phyloP scores from a whole-genome alignment of 805 yeast genomes.

The Schwanniomyces polymorphus region DNA sequence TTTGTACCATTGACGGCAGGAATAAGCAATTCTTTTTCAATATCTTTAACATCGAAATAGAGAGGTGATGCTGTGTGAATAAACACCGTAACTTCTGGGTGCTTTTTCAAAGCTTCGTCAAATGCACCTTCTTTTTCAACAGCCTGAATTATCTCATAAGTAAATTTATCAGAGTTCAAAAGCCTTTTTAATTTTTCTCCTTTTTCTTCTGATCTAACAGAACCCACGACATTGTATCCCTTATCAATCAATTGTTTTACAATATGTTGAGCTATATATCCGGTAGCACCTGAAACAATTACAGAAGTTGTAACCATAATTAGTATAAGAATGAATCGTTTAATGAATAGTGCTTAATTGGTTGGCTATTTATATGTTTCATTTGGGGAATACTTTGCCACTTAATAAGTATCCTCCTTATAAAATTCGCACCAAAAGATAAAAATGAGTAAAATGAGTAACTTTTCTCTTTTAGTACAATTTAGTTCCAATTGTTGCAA shows the following conservation, averaged over 20 bases:
- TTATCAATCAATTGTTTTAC: conserved; percentile 39
- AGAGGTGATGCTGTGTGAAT: conserved; percentile 66
- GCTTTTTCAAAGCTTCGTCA: conserved; percentile 42
- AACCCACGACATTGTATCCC: conserved; percentile 49
- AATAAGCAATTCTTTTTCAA: conserved; percentile 50
- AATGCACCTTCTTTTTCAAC: conserved; percentile 47
- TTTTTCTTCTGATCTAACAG: conserved; percentile 47
- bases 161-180: conserved; percentile 31
- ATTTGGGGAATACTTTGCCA: no score
- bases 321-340: background rate
- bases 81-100: conserved; percentile 53
- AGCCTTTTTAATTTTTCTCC: conserved; percentile 35
- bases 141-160: conserved; percentile 49
- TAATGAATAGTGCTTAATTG: background rate
- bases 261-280: conserved; percentile 54
- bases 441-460: no score
- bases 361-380: background rate
- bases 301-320: conserved; percentile 14
- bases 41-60: conserved; percentile 41
- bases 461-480: no score
- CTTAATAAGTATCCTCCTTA: no score
- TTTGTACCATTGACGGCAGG: conserved; percentile 61
- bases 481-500: no score
- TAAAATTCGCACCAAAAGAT: no score
- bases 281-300: conserved; percentile 55